Conservation (phyloP, 1,284 basidiomycete genomes). For the Cutaneotrichosporon sp. region DNA sequence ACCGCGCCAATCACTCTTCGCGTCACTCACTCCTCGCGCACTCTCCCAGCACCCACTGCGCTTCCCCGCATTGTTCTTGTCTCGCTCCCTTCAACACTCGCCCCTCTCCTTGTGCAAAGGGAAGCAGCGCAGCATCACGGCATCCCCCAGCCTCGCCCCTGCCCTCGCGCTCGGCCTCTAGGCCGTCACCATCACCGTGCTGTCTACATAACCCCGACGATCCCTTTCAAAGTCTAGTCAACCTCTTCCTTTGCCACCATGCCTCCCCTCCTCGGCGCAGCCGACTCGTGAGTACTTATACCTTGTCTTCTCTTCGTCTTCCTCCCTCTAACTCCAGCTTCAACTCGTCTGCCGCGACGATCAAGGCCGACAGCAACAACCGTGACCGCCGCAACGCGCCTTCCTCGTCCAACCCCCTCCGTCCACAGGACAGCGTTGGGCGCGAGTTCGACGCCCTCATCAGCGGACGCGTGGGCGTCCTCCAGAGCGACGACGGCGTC, state of each 20-base stretch:
- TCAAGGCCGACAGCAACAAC: constrained; percentile 23
- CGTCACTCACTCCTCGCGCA: background rate
- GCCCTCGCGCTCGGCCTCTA: background rate
- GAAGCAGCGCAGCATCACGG: background rate
- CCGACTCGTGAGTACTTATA: constrained; percentile 22
- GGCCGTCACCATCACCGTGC: background rate
- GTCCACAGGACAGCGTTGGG: constrained; percentile 23
- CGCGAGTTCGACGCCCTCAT: constrained; percentile 22
- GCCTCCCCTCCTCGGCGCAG: constrained; percentile 21
- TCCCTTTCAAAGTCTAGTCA: background rate
- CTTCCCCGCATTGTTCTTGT: background rate
- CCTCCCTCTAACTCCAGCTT: constrained; percentile 20
- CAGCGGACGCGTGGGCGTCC: constrained; percentile 19
- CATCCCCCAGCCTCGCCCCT: background rate
- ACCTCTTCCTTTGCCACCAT: constrained; percentile 10
- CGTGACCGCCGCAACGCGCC: constrained; percentile 16
- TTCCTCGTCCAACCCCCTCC: constrained; percentile 14
- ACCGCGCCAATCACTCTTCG: too few species aligned
- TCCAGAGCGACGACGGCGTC: constrained; percentile 21
- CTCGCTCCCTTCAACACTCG: background rate
- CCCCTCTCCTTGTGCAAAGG: background rate
- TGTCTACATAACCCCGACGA: background rate
- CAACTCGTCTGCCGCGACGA: constrained; percentile 37
- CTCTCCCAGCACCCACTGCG: background rate
- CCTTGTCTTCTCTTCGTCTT: too few species aligned